These are phyloP conservation scores for Barbarea vulgaris DNA, from an alignment of 345 rosid species.

Conservation along the genomic window DNA sequence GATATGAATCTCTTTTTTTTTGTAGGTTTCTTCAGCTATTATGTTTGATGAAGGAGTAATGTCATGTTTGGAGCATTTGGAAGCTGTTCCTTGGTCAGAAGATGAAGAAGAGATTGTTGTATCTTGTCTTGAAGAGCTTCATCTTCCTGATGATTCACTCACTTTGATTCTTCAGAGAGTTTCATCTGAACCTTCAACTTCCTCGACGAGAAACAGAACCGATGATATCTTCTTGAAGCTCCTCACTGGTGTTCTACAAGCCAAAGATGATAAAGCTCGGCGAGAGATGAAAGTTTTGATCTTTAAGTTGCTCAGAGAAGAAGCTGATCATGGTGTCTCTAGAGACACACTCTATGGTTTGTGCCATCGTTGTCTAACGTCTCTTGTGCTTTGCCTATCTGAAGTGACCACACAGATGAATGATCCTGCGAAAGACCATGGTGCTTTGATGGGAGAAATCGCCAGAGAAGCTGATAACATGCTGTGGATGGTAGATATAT, in stretches of 20 bases:
- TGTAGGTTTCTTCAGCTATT: constrained; percentile 79
- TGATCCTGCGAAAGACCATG: constrained; percentile 60
- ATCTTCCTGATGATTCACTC: constrained; percentile 57
- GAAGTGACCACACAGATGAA: constrained; percentile 62
- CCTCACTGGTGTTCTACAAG: constrained; percentile 69
- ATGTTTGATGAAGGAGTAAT: constrained; percentile 69
- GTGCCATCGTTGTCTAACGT: constrained; percentile 77
- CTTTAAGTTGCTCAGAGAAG: constrained; percentile 70
- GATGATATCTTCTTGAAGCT: constrained; percentile 75
- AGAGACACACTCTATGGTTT: constrained; percentile 69
- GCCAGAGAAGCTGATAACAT: constrained; percentile 88
- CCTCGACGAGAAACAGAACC: constrained; percentile 37
- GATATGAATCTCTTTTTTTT: not conserved
- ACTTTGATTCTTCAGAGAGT: constrained; percentile 76
- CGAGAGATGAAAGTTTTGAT: constrained; percentile 82
- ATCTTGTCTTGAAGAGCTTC: constrained; percentile 63
- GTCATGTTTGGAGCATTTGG: constrained; percentile 83
- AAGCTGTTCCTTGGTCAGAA: constrained; percentile 91
- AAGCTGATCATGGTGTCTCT: constrained; percentile 62
- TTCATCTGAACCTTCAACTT: constrained; percentile 59
- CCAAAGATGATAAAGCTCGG: constrained; percentile 88
- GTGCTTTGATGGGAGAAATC: constrained; percentile 75
- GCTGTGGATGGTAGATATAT: constrained; percentile 87
- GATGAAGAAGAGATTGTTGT: constrained; percentile 76
- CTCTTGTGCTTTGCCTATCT: constrained; percentile 76